These are phyloP conservation scores for Phytopythium aichiense DNA, from an alignment of 352 stramenopile species.

Conservation along the genomic window DNA sequence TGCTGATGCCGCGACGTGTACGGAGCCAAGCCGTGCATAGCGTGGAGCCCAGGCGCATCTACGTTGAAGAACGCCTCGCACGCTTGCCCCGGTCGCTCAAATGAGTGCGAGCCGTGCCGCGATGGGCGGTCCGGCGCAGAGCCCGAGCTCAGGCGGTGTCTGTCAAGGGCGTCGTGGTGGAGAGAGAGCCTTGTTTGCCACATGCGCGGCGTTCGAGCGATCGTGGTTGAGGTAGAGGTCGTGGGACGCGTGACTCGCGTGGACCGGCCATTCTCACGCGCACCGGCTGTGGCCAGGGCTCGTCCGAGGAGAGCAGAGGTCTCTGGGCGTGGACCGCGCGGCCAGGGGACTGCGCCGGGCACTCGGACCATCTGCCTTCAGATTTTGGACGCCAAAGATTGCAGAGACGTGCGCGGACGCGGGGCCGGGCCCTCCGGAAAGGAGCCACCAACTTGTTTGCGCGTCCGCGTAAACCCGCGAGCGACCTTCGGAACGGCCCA, in stretches of 20 bases:
- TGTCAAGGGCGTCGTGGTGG: not conserved
- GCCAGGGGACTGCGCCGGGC: not conserved
- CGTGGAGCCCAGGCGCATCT: not conserved
- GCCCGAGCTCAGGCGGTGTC: not conserved
- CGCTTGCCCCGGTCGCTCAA: not conserved
- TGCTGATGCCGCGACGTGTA: not conserved
- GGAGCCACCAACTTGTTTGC: not conserved
- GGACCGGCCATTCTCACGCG: conserved; percentile 1
- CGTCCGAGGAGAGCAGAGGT: not conserved
- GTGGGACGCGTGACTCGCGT: not conserved
- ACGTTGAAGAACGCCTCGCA: not conserved
- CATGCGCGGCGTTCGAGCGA: not conserved
- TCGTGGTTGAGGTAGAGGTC: not conserved
- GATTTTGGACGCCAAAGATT: not conserved
- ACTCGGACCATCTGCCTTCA: not conserved
- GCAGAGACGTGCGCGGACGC: not conserved
- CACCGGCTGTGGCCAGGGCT: not conserved
- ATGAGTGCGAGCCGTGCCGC: not conserved
- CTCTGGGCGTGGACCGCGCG: not conserved
- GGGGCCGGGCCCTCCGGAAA: not conserved
- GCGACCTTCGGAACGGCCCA: not conserved
- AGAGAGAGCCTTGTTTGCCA: too few relatives aligned
- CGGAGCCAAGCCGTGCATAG: not conserved
- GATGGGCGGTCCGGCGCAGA: not conserved
- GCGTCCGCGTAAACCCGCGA: not conserved